Conservation (phyloP, 1,284 basidiomycete species). For the Cutaneotrichosporon cavernicola region DNA sequence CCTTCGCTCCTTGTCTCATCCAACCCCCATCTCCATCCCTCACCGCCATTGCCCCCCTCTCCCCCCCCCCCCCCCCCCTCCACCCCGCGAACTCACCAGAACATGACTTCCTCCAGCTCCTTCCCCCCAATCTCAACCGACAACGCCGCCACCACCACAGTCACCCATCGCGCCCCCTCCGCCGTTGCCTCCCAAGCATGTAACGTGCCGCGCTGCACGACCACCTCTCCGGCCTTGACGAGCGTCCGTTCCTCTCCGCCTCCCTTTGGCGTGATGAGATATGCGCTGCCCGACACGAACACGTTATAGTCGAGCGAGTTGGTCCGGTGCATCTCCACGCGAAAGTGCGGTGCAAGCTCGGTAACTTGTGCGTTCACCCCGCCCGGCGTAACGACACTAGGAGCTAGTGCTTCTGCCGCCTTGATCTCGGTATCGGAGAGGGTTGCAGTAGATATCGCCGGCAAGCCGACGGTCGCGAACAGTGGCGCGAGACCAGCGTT, state of each 20-base stretch:
- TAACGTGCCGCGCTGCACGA: constrained; percentile 50
- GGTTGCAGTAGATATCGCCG: constrained; percentile 28
- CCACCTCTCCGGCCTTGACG: constrained; percentile 45
- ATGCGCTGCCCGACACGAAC: constrained; percentile 37
- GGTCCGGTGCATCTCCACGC: constrained; percentile 45
- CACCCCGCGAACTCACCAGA: constrained; percentile 14
- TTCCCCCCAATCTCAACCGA: constrained; percentile 40
- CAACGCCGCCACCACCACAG: constrained; percentile 43
- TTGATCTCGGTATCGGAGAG: constrained; percentile 28
- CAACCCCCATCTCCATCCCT: background rate
- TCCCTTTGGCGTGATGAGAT: constrained; percentile 36
- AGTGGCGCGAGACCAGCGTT: constrained; percentile 36
- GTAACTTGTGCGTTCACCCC: constrained; percentile 49
- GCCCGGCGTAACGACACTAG: constrained; percentile 35
- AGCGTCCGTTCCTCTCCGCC: constrained; percentile 32
- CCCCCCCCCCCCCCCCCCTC: background rate
- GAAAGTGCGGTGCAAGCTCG: constrained; percentile 38
- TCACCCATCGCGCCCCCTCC: constrained; percentile 46
- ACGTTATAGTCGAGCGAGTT: constrained; percentile 49
- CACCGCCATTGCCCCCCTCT: no score
- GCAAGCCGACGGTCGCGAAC: constrained; percentile 37
- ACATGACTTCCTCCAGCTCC: constrained; percentile 40
- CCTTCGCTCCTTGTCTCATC: background rate
- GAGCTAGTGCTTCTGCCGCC: constrained; percentile 23
- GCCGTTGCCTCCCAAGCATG: constrained; percentile 51